Base-by-base conservation (phyloP, 352 stramenopile genomes). In the Globisporangium lucens region DNA sequence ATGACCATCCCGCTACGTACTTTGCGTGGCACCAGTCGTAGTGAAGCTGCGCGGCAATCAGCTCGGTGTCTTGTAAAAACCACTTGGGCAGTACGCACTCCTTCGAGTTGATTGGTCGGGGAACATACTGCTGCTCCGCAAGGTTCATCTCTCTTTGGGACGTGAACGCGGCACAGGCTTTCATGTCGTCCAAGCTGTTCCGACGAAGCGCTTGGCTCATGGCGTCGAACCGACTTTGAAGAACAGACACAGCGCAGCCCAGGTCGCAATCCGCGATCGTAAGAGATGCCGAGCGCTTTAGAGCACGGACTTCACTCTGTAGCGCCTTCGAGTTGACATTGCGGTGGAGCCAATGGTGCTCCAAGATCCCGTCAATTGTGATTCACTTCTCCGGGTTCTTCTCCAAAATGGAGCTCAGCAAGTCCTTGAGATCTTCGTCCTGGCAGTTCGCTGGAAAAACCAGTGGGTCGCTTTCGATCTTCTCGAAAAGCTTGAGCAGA, bases 401-500 rank as follows among this genome's bases (percentile, higher is more conserved):
- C 46, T 90, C 79, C 6, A 98, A 72, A 9, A 97, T 91, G 0
- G 51, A 51, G 10, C 59, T 49, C 8, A 97, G 70, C 56, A 97
- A 71, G 55, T 96, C 82, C 38, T 85, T 88, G 0, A 86, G 63
- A n/a, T 89, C 78, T 1, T 78, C 74, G 41, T 88, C 79, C 35
- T 74, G 66, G 38, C 77, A 88, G 2, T 27, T 74, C 0, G 74
- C 12, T 9, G 84, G 82, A 46, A 90, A 92, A 6, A 75, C 68
- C 3, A 92, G 30, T 1, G 75, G 67, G 27, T 89, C 83, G 1
- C 69, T 72, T 52, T 95, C 82, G 58, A 97, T 97, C 56, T 97
- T 94, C 27, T 97, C 90, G 74, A 98, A 98, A 8, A 98, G 72
- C 43, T 84, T 72, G 7, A 84, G 75, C 9, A 95, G 89, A 68